Conservation (phyloP, 2,329 filamentous ascomycete species). For the Phialophora macrospora region DNA sequence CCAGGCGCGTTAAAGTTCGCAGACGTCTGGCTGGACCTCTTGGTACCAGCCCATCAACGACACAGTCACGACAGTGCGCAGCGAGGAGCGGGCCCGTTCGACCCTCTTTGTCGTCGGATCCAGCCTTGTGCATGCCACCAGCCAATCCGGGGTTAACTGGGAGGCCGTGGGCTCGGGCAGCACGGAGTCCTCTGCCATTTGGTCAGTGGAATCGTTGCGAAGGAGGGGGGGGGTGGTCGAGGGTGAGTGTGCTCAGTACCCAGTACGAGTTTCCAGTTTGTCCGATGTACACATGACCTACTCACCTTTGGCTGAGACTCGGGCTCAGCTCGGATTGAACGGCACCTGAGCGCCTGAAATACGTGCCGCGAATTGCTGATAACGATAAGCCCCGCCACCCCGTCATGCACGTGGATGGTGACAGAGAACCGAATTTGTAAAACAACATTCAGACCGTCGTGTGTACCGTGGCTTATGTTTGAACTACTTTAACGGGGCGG, state of each 20-base stretch:
- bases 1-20: not conserved
- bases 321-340: not conserved
- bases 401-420: slow-evolving; percentile 9
- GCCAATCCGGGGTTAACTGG: not conserved
- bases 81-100: not conserved
- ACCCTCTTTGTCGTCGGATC: not conserved
- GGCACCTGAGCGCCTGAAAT: not conserved
- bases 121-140: not conserved
- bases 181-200: not conserved
- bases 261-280: not conserved
- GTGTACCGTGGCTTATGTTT: not conserved
- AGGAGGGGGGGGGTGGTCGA: not conserved
- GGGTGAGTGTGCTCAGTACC: not conserved
- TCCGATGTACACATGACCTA: not conserved
- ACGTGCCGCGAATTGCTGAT: not conserved
- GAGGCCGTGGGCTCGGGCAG: not conserved
- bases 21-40: not conserved
- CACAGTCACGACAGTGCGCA: not conserved
- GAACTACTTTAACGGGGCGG: too few species aligned
- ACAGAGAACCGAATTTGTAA: not conserved
- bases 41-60: not conserved
- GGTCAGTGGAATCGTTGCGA: not conserved
- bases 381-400: slow-evolving; percentile 5
- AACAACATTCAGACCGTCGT: not conserved
- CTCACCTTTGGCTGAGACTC: not conserved